Base-by-base conservation (phyloP, 192 early-diverging fungal genomes). In the Backusella macrospora region DNA sequence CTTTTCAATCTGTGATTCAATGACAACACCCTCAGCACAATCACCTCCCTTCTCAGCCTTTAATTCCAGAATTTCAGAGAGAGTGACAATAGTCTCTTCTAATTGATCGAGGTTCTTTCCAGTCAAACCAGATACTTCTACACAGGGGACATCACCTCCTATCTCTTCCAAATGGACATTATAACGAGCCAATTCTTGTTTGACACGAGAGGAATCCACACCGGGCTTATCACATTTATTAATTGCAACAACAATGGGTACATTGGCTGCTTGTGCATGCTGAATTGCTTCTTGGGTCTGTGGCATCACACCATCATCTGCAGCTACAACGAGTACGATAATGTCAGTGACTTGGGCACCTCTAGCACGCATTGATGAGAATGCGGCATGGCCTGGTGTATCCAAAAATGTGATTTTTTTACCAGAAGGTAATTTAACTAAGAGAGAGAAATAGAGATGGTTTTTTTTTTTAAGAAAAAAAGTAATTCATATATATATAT, bases 241-340 rank as follows among this genome's bases (percentile, higher is more conserved):
- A 69, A 99, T 92, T 0, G 97, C 97, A 0, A 99, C 96, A 72
- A 99, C 90, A 45, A 99, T 90, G 21, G 96, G 95, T 18, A 96
- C 93, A 64, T 87, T 85, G 10, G 95, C 93, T 9, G 88, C 89
- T 42, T 92, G 85, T 6, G 96, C 93, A 80, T 96, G 96, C 76
- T 95, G 87, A 67, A 99, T 95, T 8, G 97, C 96, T 80, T 99
- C 97, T 8, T 93, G 83, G 2, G 97, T 99, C 79, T 99, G 97
- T 1, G 97, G 97, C 97, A 98, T 99, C 34, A 99, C 92, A 5
- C 97, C 97, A 80, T 98, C 97, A 76, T 98, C 97, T 9, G 96
- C 97, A 5, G 96, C 96, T 0, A 99, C 97, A 0, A 99, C 96
- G n/a, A 99, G 83, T 5, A 99, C 91, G 7, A 96, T 94, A 70